Evolutionary conservation across 1,284 basidiomycete genomes (phyloP).

Genomic region (Rugiboletus extremiorientalis): DNA sequence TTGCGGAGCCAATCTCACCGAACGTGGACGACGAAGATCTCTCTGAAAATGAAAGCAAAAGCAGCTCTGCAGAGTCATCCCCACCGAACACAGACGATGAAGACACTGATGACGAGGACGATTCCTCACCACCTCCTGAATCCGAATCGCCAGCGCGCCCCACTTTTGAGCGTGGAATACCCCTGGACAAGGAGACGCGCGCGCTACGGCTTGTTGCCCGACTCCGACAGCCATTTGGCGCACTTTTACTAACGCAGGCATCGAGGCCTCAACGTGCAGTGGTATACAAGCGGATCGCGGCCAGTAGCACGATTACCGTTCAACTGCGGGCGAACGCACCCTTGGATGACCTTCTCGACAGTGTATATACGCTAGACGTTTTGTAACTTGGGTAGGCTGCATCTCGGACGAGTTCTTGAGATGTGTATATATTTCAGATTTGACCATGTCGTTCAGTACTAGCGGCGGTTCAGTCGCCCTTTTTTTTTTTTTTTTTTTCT

Average conservation of each 20-base stretch:
- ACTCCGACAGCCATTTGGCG: background rate
- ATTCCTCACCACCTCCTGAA: no score
- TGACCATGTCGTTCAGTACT: no score
- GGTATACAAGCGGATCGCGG: background rate
- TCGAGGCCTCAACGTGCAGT: background rate
- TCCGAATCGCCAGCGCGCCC: no score
- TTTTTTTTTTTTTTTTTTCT: no score
- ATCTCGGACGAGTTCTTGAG: no score
- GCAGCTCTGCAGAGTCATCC: no score
- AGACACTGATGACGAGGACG: background rate
- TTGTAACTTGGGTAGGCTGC: no score
- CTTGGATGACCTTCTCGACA: no score
- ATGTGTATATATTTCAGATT: no score
- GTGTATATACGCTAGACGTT: no score
- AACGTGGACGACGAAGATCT: background rate
- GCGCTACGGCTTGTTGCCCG: background rate
- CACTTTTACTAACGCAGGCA: background rate
- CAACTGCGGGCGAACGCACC: background rate
- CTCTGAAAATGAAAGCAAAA: background rate
- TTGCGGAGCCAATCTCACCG: background rate
- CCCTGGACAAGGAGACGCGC: background rate
- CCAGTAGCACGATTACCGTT: background rate
- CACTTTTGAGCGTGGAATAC: background rate
- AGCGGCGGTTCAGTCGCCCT: no score
- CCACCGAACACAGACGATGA: no score